Percentiles rank a stretch among this genome's conserved stretches.
phyloP scores from a whole-genome alignment of 192 early-diverging fungal species.

The Coemansia sp. region DNA sequence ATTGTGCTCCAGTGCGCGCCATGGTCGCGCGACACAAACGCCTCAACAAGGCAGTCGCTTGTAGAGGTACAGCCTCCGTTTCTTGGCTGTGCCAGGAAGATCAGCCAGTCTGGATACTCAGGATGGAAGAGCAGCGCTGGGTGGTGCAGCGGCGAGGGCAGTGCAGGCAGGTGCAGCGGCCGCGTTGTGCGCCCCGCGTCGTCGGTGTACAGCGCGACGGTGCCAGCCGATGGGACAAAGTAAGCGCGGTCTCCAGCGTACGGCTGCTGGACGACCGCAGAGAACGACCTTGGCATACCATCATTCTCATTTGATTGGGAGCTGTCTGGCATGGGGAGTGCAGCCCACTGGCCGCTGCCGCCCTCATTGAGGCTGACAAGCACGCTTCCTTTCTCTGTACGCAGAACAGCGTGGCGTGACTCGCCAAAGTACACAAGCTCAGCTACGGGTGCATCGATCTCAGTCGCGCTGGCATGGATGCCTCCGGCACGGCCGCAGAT shows the following conservation, averaged over 20 bases:
- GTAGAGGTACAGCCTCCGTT: conserved; percentile 48
- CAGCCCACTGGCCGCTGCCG: conserved; percentile 52
- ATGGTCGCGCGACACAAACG: conserved; percentile 67
- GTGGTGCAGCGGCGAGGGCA: conserved; percentile 64
- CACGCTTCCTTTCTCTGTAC: conserved; percentile 56
- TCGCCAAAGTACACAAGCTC: conserved; percentile 69
- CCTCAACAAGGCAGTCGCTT: conserved; percentile 67
- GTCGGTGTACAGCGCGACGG: conserved; percentile 58
- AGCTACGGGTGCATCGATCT: conserved; percentile 53
- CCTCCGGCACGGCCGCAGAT: conserved; percentile 64
- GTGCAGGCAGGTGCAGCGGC: conserved; percentile 56
- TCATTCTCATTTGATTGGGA: neutral
- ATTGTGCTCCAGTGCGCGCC: conserved; percentile 71
- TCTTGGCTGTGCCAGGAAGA: conserved; percentile 67
- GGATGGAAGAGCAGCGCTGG: conserved; percentile 82
- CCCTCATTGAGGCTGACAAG: conserved; percentile 68
- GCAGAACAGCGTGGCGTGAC: conserved; percentile 57
- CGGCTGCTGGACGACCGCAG: conserved; percentile 63
- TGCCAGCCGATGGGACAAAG: conserved; percentile 57
- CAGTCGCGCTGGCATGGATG: conserved; percentile 25
- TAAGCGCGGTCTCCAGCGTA: conserved; percentile 62
- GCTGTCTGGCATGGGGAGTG: conserved; percentile 22
- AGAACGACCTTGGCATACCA: conserved; percentile 27
- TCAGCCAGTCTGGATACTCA: conserved; percentile 74
- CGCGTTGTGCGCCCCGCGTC: conserved; percentile 63